Base-by-base conservation (phyloP, 1,284 basidiomycete species). In the Pseudozyma flocculosa region DNA sequence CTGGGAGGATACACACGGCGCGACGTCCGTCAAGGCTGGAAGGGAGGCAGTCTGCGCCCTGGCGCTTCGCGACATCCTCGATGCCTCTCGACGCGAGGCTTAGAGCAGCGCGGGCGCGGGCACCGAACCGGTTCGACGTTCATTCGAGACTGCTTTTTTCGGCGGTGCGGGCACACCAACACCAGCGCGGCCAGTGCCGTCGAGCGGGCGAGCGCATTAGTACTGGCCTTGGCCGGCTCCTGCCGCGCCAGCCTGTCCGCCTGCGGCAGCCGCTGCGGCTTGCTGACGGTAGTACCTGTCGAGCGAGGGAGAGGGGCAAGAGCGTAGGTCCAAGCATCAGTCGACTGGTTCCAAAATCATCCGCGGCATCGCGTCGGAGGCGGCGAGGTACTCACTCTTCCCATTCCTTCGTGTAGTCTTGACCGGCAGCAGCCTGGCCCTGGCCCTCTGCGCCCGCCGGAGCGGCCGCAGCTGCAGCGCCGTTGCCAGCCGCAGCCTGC, bases 381-480 rank as follows among this genome's bases (percentile, higher is more conserved):
- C n/a, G n/a, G n/a, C n/a, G n/a, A n/a, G n/a, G n/a, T n/a, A 41
- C 42, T 50, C 36, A 68, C 50, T 76, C 75, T 49, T 73, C 73
- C 75, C 75, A 76, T 42, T 76, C 73, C 52, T 76, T 76, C 18
- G 69, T 61, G 45, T 76, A 76, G 48, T 76, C 75, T 26, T 49
- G n/a, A n/a, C n/a, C n/a, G n/a, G n/a, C n/a, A n/a, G n/a, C n/a
- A n/a, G n/a, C n/a, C n/a, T n/a, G n/a, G n/a, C n/a, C n/a, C n/a
- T n/a, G 34, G 22, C 40, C 46, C 17, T 50, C 43, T 3, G 40
- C 56, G 10, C n/a, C 49, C 2, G 45, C 49, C 2, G 45, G 50
- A 8, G 43, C 55, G 23, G 49, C 48, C 18, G 62, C 44, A 4
- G 43, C 53, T 18, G 51, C 48, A 18, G 62, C 46, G 13, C 45